A percentile compares a stretch with the other conserved stretches of the same genome.
Conservation (phyloP, 2,329 filamentous ascomycete species). For the Cladosporium sp. region DNA sequence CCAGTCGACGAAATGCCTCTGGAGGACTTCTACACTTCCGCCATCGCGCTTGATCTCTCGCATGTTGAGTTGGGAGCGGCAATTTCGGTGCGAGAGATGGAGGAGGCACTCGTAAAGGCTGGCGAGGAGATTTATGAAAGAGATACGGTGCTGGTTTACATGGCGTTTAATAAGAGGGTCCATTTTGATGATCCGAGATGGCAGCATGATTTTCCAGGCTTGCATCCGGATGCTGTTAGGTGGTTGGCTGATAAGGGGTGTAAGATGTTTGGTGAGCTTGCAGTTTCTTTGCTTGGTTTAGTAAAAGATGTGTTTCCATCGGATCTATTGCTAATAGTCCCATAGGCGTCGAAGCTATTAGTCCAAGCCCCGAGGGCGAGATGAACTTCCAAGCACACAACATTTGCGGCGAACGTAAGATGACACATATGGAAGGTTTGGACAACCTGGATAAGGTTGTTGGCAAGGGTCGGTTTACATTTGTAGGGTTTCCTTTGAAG, state of each 20-base stretch:
- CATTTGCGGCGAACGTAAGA: slow-evolving; percentile 24
- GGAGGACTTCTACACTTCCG: slow-evolving; percentile 26
- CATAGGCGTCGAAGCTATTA: slow-evolving; percentile 22
- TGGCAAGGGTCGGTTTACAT: slow-evolving; percentile 22
- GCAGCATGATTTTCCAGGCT: slow-evolving; percentile 27
- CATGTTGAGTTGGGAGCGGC: slow-evolving; percentile 23
- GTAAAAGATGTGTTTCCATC: no score
- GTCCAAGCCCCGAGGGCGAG: slow-evolving; percentile 25
- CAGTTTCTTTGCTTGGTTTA: no score
- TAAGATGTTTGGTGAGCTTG: slow-evolving; percentile 22
- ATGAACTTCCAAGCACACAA: slow-evolving; percentile 27
- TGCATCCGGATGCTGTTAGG: slow-evolving; percentile 23
- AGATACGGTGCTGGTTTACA: slow-evolving; percentile 24
- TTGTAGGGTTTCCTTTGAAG: slow-evolving; percentile 25
- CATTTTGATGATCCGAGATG: slow-evolving; percentile 23
- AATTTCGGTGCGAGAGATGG: slow-evolving; percentile 23
- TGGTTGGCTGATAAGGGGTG: slow-evolving; percentile 27
- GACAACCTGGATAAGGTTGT: slow-evolving; percentile 24
- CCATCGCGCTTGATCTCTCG: slow-evolving; percentile 26
- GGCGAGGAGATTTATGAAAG: slow-evolving; percentile 23
- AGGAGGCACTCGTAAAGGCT: slow-evolving; percentile 19
- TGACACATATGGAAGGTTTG: slow-evolving; percentile 27
- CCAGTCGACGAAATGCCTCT: slow-evolving; percentile 26
- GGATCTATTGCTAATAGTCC: no score
- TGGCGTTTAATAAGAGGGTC: slow-evolving; percentile 25